phyloP scores from a whole-genome alignment of 2,329 filamentous ascomycete genomes.

The Cladorrhinum sp. region DNA sequence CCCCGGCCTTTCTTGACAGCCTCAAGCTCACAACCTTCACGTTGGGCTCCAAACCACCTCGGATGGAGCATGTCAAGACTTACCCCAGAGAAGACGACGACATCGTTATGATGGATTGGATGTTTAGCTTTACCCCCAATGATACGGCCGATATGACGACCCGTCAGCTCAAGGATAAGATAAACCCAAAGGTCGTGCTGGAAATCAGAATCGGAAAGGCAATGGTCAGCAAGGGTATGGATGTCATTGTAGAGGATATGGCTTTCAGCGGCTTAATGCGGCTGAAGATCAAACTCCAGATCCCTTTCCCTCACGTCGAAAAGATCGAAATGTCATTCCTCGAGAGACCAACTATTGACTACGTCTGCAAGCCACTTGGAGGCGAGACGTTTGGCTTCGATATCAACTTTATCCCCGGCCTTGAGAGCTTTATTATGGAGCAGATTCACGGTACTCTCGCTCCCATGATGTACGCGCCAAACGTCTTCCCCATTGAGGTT shows the following conservation, averaged over 20 bases:
- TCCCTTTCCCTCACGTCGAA: slow-evolving; percentile 93
- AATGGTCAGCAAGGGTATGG: slow-evolving; percentile 93
- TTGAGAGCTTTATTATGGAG: slow-evolving; percentile 91
- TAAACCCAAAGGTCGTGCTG: slow-evolving; percentile 94
- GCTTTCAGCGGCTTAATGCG: slow-evolving; percentile 94
- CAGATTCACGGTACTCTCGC: slow-evolving; percentile 91
- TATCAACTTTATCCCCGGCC: slow-evolving; percentile 96
- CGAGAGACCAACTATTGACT: slow-evolving; percentile 85
- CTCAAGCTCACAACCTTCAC: slow-evolving; percentile 91
- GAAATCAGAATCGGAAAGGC: slow-evolving; percentile 95
- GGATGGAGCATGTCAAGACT: slow-evolving; percentile 96
- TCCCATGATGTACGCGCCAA: slow-evolving; percentile 97
- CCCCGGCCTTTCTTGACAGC: slow-evolving; percentile 89
- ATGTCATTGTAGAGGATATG: slow-evolving; percentile 98
- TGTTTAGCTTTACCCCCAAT: slow-evolving; percentile 97
- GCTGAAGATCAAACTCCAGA: slow-evolving; percentile 94
- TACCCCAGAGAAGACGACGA: slow-evolving; percentile 96
- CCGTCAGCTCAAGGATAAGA: slow-evolving; percentile 86
- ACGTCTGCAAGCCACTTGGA: slow-evolving; percentile 95
- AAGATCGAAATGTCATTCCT: slow-evolving; percentile 94
- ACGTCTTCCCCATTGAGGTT: slow-evolving; percentile 97
- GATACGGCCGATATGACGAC: slow-evolving; percentile 89
- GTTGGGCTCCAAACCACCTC: slow-evolving; percentile 88
- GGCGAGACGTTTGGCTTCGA: slow-evolving; percentile 96
- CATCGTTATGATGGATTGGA: slow-evolving; percentile 98